Conservation (phyloP, 2,329 filamentous ascomycete genomes). For the Malbranchea zuffiana region DNA sequence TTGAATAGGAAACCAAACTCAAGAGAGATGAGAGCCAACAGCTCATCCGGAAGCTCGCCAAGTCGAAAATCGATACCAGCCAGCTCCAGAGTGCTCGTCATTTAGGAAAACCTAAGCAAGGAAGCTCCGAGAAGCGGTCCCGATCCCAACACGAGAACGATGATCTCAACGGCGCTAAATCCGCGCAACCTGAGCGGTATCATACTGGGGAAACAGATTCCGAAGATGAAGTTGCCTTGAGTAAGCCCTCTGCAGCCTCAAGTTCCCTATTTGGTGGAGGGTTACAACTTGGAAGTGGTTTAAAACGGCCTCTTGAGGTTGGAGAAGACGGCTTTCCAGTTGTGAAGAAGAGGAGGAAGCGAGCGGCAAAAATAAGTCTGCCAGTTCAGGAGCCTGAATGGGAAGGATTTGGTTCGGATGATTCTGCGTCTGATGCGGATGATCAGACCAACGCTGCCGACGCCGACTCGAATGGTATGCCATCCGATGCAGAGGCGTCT, state of each 20-base stretch:
- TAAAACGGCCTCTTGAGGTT: slow-evolving; percentile 76
- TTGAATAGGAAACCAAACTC: slow-evolving; percentile 65
- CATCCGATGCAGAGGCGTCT: slow-evolving; percentile 21
- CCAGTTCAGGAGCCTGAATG: slow-evolving; percentile 32
- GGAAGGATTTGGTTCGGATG: slow-evolving; percentile 36
- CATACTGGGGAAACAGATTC: slow-evolving; percentile 19
- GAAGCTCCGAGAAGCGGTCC: slow-evolving; percentile 35
- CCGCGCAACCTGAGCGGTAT: neutral
- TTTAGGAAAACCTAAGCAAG: slow-evolving; percentile 59
- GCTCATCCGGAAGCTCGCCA: slow-evolving; percentile 70
- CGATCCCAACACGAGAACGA: slow-evolving; percentile 12
- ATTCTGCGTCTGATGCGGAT: slow-evolving; percentile 22
- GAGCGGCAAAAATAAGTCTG: slow-evolving; percentile 20
- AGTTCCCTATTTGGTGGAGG: neutral
- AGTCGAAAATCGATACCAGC: slow-evolving; percentile 69
- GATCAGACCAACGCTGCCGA: slow-evolving; percentile 14
- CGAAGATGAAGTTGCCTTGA: slow-evolving; percentile 44
- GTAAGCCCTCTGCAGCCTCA: neutral
- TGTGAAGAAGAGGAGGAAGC: slow-evolving; percentile 65
- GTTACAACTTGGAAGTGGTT: slow-evolving; percentile 51
- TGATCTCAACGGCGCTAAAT: slow-evolving; percentile 8
- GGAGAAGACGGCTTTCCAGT: slow-evolving; percentile 71
- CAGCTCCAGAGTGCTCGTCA: slow-evolving; percentile 67
- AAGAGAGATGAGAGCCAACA: slow-evolving; percentile 85
- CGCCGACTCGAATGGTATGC: slow-evolving; percentile 23